Evolutionary conservation across 139 green algal genomes (phyloP).

Genomic region (Zygnema cylindricum): DNA sequence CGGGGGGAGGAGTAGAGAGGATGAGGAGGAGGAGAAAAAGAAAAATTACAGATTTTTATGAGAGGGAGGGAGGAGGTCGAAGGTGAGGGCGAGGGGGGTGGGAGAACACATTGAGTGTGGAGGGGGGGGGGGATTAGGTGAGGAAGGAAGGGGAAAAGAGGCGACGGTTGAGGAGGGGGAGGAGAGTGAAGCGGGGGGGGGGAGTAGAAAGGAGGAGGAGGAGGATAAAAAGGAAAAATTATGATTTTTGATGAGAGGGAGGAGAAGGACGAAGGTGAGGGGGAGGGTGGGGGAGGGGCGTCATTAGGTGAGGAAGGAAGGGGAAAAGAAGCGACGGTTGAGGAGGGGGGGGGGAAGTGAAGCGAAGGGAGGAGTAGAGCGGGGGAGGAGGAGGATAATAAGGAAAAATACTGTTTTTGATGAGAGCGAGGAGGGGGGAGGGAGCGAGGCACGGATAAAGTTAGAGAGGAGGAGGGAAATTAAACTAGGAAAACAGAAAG

Average conservation of each 20-base stretch:
- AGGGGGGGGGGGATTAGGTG: constrained; percentile 18
- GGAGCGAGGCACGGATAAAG: too few species aligned
- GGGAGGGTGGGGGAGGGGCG: background rate
- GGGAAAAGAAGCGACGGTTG: background rate
- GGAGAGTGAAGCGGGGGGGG: background rate
- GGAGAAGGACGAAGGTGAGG: constrained; percentile 16
- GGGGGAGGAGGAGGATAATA: background rate
- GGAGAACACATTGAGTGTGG: background rate
- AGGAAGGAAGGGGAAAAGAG: constrained; percentile 20
- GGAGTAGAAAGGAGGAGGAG: constrained; percentile 38
- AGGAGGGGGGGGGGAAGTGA: constrained; percentile 29
- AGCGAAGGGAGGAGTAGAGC: background rate
- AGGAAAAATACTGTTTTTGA: too few species aligned
- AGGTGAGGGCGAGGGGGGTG: background rate
- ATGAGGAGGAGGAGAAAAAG: too few species aligned
- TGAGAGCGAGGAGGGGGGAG: too few species aligned
- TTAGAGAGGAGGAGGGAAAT: too few species aligned
- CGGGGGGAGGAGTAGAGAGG: background rate
- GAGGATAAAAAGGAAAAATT: constrained; percentile 35
- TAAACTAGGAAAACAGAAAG: too few species aligned
- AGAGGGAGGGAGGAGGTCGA: background rate
- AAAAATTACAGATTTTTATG: too few species aligned
- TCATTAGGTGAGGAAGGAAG: constrained; percentile 18
- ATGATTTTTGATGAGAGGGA: background rate
- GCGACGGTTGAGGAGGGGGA: constrained; percentile 25